Percentiles rank a stretch among this genome's conserved stretches.
Conservation (phyloP, 2,329 filamentous ascomycete species). For the Huntiella bhutanensis region DNA sequence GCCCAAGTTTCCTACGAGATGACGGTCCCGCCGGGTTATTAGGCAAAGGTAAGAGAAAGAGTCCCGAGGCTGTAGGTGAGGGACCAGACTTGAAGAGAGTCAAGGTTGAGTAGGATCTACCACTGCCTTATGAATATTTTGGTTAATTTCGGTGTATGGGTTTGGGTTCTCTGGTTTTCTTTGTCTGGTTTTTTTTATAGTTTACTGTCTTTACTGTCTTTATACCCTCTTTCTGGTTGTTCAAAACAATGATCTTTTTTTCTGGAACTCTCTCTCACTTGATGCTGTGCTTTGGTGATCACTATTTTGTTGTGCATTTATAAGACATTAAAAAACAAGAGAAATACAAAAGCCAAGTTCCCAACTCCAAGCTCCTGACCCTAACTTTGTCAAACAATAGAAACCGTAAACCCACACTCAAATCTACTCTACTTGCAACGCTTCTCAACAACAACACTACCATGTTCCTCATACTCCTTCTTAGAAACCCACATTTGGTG, state of each 20-base stretch:
- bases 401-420: neutral
- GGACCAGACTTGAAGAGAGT: conserved; percentile 32
- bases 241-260: conserved; percentile 2
- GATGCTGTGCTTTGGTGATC: neutral
- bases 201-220: conserved; percentile 5
- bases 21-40: conserved; percentile 19
- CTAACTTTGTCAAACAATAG: neutral
- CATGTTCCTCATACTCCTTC: conserved; percentile 96
- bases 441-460: conserved; percentile 79
- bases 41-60: conserved; percentile 33
- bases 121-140: neutral
- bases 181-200: conserved; percentile 7
- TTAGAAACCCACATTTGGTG: conserved; percentile 98
- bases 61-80: conserved; percentile 29
- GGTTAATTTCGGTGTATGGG: neutral
- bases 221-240: conserved; percentile 7
- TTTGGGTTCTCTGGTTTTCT: conserved; percentile 1
- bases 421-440: conserved; percentile 54
- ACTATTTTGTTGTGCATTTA: neutral
- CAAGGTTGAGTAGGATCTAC: conserved; percentile 26
- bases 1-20: conserved; percentile 44
- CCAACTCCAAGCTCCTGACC: conserved; percentile 3
- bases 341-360: neutral
- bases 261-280: conserved; percentile 1
- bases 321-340: neutral